Percentiles rank a stretch among this genome's conserved stretches.
These are phyloP conservation scores for Hyphopichia pseudoburtonii DNA, from an alignment of 1,139 yeast species.

Conservation along the genomic window DNA sequence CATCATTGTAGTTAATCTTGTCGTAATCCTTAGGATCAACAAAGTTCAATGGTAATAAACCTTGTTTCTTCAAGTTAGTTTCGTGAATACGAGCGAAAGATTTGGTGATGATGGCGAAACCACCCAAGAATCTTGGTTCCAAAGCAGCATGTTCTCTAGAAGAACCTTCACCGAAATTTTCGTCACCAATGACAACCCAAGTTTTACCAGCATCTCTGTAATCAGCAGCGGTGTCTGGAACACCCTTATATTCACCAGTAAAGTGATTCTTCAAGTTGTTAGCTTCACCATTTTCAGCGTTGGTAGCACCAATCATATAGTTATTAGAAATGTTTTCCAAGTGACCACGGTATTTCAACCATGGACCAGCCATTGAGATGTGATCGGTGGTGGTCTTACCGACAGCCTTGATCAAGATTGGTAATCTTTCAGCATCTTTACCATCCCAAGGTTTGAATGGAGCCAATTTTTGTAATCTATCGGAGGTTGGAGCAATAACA, in stretches of 20 bases:
- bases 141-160: constrained; percentile 99
- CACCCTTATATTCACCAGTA: constrained; percentile 93
- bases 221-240: constrained; percentile 92
- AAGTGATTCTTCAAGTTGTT: constrained; percentile 85
- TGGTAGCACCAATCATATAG: constrained; percentile 99
- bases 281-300: constrained; percentile 95
- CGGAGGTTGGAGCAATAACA: constrained; percentile 78
- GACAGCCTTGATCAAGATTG: constrained; percentile 92
- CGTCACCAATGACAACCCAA: constrained; percentile 99
- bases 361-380: constrained; percentile 99
- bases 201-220: constrained; percentile 90
- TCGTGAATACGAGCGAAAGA: constrained; percentile 93
- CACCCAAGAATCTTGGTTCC: constrained; percentile 99
- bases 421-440: constrained; percentile 84
- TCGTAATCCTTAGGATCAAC: constrained; percentile 88
- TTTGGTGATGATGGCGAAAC: constrained; percentile 93
- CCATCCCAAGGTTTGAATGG: constrained; percentile 83
- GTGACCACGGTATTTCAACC: constrained; percentile 99
- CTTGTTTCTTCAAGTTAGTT: constrained; percentile 53
- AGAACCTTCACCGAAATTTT: constrained; percentile 99
- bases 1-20: constrained; percentile 88
- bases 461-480: constrained; percentile 51
- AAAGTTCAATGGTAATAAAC: constrained; percentile 88
- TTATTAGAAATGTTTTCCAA: constrained; percentile 97
- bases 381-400: constrained; percentile 99